Evolutionary conservation across 305 asterid species (phyloP).

Genomic region (Fraxinus sp.): DNA sequence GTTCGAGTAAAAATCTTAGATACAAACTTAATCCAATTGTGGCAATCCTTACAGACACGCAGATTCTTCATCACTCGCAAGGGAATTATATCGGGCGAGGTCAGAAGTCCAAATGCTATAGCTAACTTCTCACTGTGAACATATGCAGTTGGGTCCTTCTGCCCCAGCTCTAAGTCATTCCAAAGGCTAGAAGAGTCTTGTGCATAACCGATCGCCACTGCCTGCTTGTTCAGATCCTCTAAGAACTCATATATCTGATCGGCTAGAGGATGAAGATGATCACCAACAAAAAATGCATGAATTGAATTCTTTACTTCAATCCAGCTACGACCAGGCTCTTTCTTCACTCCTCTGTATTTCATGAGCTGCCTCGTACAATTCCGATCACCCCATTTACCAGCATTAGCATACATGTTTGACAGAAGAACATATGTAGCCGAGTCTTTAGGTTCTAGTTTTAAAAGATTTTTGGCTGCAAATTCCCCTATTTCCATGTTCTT

Average conservation of each 20-base stretch:
- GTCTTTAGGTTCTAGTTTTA: slow-evolving; percentile 71
- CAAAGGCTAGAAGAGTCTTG: slow-evolving; percentile 68
- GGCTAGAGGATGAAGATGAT: slow-evolving; percentile 71
- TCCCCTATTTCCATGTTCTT: slow-evolving; percentile 72
- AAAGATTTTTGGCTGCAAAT: slow-evolving; percentile 65
- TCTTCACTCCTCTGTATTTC: slow-evolving; percentile 78
- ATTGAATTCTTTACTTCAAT: slow-evolving; percentile 62
- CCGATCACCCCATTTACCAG: slow-evolving; percentile 67
- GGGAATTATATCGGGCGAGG: slow-evolving; percentile 52
- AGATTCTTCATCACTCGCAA: slow-evolving; percentile 84
- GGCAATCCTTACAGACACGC: slow-evolving; percentile 79
- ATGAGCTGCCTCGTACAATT: slow-evolving; percentile 67
- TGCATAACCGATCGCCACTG: slow-evolving; percentile 55
- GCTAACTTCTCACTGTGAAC: slow-evolving; percentile 86
- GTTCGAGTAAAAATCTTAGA: slow-evolving; percentile 54
- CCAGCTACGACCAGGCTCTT: slow-evolving; percentile 96
- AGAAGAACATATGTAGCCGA: slow-evolving; percentile 84
- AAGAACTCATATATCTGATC: slow-evolving; percentile 56
- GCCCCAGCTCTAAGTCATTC: slow-evolving; percentile 71
- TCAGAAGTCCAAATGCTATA: slow-evolving; percentile 71
- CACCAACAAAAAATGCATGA: slow-evolving; percentile 84
- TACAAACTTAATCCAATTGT: slow-evolving; percentile 73
- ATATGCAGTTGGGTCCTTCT: slow-evolving; percentile 58
- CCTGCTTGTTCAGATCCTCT: slow-evolving; percentile 56
- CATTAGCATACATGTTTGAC: slow-evolving; percentile 83